Conservation (phyloP, 2,329 filamentous ascomycete genomes). For the Dryadomyces quercivorus region DNA sequence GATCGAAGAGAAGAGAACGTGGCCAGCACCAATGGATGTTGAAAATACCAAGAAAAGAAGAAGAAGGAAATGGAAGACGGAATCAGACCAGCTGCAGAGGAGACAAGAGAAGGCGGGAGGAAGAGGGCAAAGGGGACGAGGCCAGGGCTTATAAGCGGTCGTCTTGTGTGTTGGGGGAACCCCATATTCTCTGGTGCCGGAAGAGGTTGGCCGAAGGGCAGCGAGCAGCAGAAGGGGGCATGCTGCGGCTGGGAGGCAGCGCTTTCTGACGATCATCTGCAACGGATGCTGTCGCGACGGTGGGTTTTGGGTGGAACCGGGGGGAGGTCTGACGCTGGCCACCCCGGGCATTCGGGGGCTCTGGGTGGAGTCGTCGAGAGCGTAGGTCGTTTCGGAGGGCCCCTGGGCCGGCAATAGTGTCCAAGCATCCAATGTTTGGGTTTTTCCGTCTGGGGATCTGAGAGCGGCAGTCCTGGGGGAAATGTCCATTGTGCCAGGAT, state of each 20-base stretch:
- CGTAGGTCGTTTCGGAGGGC: background rate
- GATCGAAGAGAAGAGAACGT: background rate
- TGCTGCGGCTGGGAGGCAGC: background rate
- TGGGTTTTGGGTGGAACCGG: background rate
- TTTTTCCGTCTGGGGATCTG: background rate
- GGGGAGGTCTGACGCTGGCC: background rate
- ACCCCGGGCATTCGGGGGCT: background rate
- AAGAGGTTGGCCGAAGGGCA: too few species aligned
- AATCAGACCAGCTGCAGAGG: background rate
- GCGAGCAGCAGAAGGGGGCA: background rate
- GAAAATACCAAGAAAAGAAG: background rate
- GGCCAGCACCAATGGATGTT: background rate
- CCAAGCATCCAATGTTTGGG: background rate
- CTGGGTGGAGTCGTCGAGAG: background rate
- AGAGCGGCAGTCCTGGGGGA: background rate
- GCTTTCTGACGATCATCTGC: slow-evolving; percentile 2
- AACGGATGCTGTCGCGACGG: slow-evolving; percentile 4
- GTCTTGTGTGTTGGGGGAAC: background rate
- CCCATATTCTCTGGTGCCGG: background rate
- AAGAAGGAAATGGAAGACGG: background rate
- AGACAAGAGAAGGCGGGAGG: background rate
- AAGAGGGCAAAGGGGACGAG: background rate
- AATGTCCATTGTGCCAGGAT: too few species aligned
- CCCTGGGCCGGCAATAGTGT: background rate
- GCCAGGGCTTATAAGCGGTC: background rate